These are phyloP conservation scores for Chlamydomonas sphaeroides DNA, from an alignment of 139 green algal species.

Conservation along the genomic window DNA sequence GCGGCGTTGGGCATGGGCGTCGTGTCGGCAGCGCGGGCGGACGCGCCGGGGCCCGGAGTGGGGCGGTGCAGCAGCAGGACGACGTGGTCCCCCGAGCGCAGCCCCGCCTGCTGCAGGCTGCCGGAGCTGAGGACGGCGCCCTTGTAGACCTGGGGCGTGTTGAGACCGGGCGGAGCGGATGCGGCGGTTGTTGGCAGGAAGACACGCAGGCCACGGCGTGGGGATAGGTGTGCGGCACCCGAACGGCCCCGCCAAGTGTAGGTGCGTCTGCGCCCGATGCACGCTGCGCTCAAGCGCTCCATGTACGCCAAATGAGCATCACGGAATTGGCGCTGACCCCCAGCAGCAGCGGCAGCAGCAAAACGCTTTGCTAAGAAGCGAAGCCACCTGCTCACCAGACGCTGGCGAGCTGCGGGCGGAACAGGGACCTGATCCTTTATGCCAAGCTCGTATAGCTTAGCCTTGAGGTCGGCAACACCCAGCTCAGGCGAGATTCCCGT, in stretches of 20 bases:
- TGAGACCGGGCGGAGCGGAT: too few relatives aligned
- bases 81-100: conserved; percentile 1
- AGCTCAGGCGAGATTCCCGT: not conserved
- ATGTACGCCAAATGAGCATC: too few relatives aligned
- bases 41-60: not conserved
- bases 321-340: not conserved
- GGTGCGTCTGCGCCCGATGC: too few relatives aligned
- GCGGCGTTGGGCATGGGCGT: not conserved
- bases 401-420: not conserved
- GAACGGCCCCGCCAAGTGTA: too few relatives aligned
- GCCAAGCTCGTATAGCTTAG: not conserved
- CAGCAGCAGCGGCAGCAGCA: not conserved
- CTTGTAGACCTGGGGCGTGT: conserved; percentile 9
- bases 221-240: too few relatives aligned
- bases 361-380: not conserved
- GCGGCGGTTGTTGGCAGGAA: too few relatives aligned
- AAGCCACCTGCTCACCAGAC: conserved; percentile 9
- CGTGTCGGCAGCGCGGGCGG: not conserved
- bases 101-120: not conserved
- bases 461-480: not conserved
- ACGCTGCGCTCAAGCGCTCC: too few relatives aligned
- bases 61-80: conserved; percentile 12
- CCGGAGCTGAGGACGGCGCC: not conserved
- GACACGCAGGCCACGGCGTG: too few relatives aligned
- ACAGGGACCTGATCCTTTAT: not conserved